phyloP scores from a whole-genome alignment of 164 flowering plant genomes.

The Vitis rotundifolia region DNA sequence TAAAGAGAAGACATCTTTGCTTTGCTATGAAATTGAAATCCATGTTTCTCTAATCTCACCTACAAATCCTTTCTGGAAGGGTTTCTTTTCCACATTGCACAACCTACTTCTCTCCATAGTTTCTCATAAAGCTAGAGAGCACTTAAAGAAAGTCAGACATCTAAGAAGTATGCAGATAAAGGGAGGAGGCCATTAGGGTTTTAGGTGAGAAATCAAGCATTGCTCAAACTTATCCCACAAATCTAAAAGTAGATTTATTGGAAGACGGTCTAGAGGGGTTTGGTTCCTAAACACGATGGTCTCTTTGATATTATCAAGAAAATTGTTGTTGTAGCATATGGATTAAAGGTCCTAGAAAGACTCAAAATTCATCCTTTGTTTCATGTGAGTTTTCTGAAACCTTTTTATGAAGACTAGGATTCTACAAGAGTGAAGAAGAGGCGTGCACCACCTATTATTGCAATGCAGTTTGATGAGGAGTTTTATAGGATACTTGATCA shows the following conservation, averaged over 20 bases:
- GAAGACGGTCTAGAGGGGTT: background rate
- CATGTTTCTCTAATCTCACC: too few species aligned
- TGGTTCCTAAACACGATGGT: background rate
- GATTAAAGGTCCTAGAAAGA: background rate
- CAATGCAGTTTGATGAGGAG: background rate
- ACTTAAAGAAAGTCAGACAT: too few species aligned
- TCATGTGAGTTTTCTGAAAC: background rate
- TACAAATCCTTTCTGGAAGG: too few species aligned
- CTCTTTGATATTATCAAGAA: background rate
- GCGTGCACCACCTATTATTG: background rate
- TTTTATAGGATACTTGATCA: background rate
- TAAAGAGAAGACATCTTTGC: too few species aligned
- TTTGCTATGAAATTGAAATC: too few species aligned
- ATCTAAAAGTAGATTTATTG: background rate
- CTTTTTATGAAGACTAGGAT: background rate
- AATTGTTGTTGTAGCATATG: background rate
- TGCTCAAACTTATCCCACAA: background rate
- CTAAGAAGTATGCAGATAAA: too few species aligned
- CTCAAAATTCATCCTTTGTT: background rate
- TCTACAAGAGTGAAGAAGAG: background rate
- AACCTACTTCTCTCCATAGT: too few species aligned
- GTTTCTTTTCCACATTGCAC: too few species aligned
- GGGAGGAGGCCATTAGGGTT: too few species aligned
- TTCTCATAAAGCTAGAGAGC: too few species aligned
- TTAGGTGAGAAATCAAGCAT: background rate